These are phyloP conservation scores for Flaveria ramosissima DNA, from an alignment of 129 eudicot species.

Conservation along the genomic window DNA sequence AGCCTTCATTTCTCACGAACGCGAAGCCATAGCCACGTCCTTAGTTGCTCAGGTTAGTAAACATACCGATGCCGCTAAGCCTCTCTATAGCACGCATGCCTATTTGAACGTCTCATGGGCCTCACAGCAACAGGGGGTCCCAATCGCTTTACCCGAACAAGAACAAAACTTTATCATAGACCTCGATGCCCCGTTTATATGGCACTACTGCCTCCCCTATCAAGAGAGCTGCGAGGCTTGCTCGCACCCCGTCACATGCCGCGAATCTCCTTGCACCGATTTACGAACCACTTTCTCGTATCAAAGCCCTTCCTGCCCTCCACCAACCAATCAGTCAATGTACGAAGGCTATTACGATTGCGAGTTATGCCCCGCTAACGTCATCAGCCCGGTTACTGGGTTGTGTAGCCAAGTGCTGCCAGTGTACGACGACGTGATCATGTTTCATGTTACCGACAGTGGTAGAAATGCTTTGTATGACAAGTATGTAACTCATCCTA, in stretches of 20 bases:
- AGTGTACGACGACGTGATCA: not conserved
- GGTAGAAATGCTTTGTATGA: not conserved
- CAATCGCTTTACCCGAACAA: not conserved
- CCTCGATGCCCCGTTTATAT: conserved; percentile 27
- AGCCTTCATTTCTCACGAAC: not conserved
- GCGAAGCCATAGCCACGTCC: not conserved
- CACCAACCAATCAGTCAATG: not conserved
- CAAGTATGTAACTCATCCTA: not conserved
- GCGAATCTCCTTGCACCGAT: conserved; percentile 1
- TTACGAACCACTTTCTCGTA: conserved; percentile 3
- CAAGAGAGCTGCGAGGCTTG: conserved; percentile 14
- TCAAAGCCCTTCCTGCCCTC: conserved; percentile 7
- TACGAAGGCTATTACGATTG: not conserved
- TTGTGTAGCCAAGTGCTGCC: not conserved
- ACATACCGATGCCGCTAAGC: conserved; percentile 14
- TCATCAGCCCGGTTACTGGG: conserved; percentile 2
- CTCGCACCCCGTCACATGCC: not conserved
- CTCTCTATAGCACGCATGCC: conserved; percentile 15
- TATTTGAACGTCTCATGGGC: not conserved
- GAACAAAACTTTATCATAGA: conserved; percentile 15
- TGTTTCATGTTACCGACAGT: not conserved
- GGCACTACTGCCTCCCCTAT: not conserved
- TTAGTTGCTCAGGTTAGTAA: conserved; percentile 16
- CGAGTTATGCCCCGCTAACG: conserved; percentile 3
- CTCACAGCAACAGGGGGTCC: not conserved